These are phyloP conservation scores for Cryphonectria naterciae DNA, from an alignment of 2,329 filamentous ascomycete species.

Conservation along the genomic window DNA sequence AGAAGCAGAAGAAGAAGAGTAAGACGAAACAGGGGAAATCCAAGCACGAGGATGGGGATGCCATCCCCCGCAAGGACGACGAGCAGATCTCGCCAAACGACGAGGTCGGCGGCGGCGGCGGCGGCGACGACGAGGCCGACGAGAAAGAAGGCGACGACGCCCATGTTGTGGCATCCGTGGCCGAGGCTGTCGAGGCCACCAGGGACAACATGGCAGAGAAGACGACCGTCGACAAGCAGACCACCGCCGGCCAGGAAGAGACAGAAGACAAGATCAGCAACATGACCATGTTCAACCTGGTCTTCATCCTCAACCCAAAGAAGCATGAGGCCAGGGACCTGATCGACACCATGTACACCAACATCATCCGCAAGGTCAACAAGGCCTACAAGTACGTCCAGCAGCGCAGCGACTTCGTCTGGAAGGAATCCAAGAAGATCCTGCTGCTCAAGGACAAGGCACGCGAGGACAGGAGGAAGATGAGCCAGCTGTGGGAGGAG, in stretches of 20 bases:
- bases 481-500: constrained; percentile 70
- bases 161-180: constrained; percentile 30
- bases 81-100: constrained; percentile 37
- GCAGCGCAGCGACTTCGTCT: constrained; percentile 86
- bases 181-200: constrained; percentile 39
- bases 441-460: constrained; percentile 80
- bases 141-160: constrained; percentile 25
- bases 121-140: constrained; percentile 26
- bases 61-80: constrained; percentile 33
- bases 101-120: constrained; percentile 19
- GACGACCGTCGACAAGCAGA: constrained; percentile 42
- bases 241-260: constrained; percentile 46
- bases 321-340: constrained; percentile 76
- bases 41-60: constrained; percentile 36
- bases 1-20: constrained; percentile 60
- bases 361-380: constrained; percentile 89
- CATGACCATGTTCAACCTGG: constrained; percentile 98
- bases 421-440: constrained; percentile 86
- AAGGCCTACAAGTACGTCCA: constrained; percentile 94
- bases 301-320: constrained; percentile 85
- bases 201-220: constrained; percentile 36
- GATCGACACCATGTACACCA: constrained; percentile 77
- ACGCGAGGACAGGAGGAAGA: constrained; percentile 67
- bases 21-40: constrained; percentile 43
- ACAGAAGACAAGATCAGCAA: constrained; percentile 66